Evolutionary conservation across 345 rosid species (phyloP).

Genomic region (Dipteronia sinensis): DNA sequence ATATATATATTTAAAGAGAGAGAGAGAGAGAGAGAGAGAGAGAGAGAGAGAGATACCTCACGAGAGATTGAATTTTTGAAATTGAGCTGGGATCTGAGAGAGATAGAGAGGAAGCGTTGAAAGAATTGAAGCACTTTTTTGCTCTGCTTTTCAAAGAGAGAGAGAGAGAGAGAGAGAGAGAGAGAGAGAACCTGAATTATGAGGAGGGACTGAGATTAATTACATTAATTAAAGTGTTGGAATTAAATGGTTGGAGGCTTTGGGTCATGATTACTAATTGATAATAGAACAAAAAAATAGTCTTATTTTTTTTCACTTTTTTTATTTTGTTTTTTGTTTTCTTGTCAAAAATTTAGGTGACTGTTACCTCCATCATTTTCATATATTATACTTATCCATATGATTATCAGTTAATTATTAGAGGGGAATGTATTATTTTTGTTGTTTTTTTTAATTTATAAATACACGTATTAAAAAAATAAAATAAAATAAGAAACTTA

Average conservation of each 20-base stretch:
- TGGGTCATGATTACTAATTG: too few species aligned
- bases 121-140: conserved; percentile 1
- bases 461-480: too few species aligned
- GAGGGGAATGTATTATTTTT: too few species aligned
- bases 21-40: neutral
- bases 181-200: neutral
- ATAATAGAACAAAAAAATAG: neutral
- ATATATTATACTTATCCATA: neutral
- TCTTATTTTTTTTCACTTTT: neutral
- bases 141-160: conserved; percentile 5
- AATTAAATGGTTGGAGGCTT: neutral
- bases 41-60: conserved; percentile 2
- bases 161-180: too few species aligned
- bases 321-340: neutral
- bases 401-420: too few species aligned
- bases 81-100: conserved; percentile 13
- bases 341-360: neutral
- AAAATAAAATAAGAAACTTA: too few species aligned
- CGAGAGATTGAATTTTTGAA: neutral
- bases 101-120: neutral
- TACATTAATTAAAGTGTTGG: neutral
- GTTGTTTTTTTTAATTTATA: neutral
- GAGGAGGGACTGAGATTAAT: neutral
- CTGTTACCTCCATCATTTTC: neutral
- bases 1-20: neutral